Evolutionary conservation across 768 basidiomycete species (phyloP).

Genomic region (Tephrocybe sp.): DNA sequence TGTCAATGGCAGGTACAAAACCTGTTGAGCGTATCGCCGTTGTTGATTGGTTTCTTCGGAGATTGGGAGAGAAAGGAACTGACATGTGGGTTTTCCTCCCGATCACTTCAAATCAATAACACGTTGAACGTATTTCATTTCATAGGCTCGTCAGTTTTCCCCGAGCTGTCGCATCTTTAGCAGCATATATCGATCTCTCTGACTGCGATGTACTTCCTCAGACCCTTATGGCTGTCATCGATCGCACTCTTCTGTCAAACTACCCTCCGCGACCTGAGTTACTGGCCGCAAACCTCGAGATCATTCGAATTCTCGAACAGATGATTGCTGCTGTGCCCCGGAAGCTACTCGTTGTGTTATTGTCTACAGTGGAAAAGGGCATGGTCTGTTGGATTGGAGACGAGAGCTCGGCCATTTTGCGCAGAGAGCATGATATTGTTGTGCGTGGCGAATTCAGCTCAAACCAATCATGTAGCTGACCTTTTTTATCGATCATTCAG

Average conservation of each 20-base stretch:
- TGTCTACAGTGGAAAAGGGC: conserved; percentile 35
- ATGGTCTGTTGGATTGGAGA: conserved; percentile 56
- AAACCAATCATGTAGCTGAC: neutral
- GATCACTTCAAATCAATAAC: no score
- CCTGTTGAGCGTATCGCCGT: conserved; percentile 20
- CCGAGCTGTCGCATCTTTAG: conserved; percentile 19
- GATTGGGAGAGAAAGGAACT: conserved; percentile 20
- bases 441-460: conserved; percentile 34
- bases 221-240: conserved; percentile 25
- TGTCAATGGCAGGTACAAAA: conserved; percentile 21
- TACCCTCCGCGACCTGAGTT: conserved; percentile 33
- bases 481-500: conserved; percentile 20
- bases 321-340: conserved; percentile 28
- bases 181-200: conserved; percentile 22
- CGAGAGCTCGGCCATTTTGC: conserved; percentile 33
- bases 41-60: conserved; percentile 26
- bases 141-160: conserved; percentile 24
- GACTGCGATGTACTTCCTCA: conserved; percentile 16
- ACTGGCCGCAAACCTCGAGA: conserved; percentile 28
- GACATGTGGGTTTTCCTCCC: conserved; percentile 7
- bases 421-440: conserved; percentile 43
- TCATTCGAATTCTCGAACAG: conserved; percentile 33
- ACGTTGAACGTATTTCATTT: neutral
- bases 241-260: conserved; percentile 27
- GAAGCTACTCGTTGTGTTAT: conserved; percentile 28